Evolutionary conservation across 169 alveolate species (phyloP).

Genomic region (Cyclospora cayetanensis): DNA sequence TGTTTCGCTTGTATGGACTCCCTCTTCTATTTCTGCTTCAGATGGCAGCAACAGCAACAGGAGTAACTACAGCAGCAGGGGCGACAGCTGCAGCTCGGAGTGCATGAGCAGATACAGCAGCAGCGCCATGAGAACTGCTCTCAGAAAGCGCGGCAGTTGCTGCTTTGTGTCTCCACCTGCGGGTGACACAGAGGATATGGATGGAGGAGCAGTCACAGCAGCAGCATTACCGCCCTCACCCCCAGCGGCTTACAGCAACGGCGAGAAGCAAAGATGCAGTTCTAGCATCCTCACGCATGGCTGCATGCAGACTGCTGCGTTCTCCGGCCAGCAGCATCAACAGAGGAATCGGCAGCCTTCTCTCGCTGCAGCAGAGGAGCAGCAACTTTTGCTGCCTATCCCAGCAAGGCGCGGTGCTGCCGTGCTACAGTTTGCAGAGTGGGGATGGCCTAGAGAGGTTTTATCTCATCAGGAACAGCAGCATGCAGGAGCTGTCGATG

Average conservation of each 20-base stretch:
- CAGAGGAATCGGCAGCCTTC: neutral
- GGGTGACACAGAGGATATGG: constrained; percentile 26
- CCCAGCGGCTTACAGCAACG: neutral
- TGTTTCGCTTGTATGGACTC: neutral
- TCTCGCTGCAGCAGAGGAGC: neutral
- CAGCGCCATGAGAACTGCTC: neutral
- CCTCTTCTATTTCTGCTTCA: neutral
- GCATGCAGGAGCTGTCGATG: neutral
- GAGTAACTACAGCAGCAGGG: neutral
- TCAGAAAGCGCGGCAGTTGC: neutral
- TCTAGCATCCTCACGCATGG: too few relatives aligned
- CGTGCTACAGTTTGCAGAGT: neutral
- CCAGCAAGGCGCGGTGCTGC: constrained; percentile 5
- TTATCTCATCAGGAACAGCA: neutral
- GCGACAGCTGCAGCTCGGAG: neutral
- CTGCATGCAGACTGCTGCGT: too few relatives aligned
- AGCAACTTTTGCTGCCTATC: constrained; percentile 28
- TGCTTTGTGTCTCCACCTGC: constrained; percentile 10
- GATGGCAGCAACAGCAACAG: neutral
- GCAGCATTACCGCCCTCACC: constrained; percentile 9
- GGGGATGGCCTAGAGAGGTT: constrained; percentile 21
- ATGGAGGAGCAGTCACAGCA: neutral
- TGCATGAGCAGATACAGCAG: neutral
- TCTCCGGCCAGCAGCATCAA: constrained; percentile 27
- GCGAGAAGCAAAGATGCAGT: too few relatives aligned